Evolutionary conservation across 2,329 filamentous ascomycete genomes (phyloP).

Genomic region (Chrysosporium keratinophilum): DNA sequence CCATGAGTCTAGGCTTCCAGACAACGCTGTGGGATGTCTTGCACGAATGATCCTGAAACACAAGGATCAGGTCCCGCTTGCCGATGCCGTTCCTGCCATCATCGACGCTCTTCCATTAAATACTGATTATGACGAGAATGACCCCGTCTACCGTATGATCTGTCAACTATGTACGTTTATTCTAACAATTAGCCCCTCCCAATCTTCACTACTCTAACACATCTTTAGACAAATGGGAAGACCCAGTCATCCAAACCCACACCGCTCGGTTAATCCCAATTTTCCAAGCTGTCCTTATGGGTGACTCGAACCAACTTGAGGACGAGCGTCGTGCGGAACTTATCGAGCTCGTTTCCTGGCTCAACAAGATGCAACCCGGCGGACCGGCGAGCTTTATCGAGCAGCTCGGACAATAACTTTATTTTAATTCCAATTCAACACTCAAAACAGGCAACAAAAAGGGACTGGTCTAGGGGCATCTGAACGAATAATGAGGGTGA

Average conservation of each 20-base stretch:
- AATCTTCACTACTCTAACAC: conserved; percentile 14
- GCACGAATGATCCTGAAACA: conserved; percentile 85
- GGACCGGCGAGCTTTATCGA: conserved; percentile 30
- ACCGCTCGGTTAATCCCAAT: conserved; percentile 39
- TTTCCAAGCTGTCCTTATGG: conserved; percentile 39
- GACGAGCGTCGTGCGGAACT: conserved; percentile 40
- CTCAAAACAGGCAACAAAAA: not conserved
- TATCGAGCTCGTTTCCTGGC: conserved; percentile 40
- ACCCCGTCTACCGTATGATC: conserved; percentile 83
- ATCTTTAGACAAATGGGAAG: conserved; percentile 36
- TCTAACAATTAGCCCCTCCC: not conserved
- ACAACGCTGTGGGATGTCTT: conserved; percentile 88
- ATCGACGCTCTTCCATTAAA: conserved; percentile 72
- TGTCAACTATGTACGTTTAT: conserved; percentile 63
- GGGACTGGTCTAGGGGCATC: not conserved
- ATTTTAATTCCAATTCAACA: not conserved
- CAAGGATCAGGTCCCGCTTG: conserved; percentile 68
- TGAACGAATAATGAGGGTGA: conserved; percentile 8
- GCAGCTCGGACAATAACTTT: conserved; percentile 14
- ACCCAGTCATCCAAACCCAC: conserved; percentile 36
- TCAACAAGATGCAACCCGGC: conserved; percentile 38
- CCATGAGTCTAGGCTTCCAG: conserved; percentile 68
- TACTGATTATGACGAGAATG: conserved; percentile 95
- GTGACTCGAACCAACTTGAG: conserved; percentile 39
- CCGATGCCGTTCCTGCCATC: conserved; percentile 70